phyloP scores from a whole-genome alignment of 176 grass and related monocot species.

The Pontederia paniculata region DNA sequence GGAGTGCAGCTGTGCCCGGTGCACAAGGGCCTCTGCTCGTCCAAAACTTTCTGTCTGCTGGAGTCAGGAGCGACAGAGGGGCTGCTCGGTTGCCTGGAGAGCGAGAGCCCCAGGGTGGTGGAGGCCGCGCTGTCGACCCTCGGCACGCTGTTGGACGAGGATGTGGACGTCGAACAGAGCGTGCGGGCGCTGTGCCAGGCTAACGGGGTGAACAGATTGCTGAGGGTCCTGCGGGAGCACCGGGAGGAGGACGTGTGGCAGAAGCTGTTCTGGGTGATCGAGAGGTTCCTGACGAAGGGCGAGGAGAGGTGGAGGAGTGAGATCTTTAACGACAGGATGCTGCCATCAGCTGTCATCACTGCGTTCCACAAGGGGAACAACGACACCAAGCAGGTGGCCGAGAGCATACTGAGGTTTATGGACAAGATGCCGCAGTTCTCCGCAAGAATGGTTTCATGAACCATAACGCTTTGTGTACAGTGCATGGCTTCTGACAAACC shows the following conservation, averaged over 20 bases:
- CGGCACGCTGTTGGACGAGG: constrained; percentile 59
- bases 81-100: constrained; percentile 56
- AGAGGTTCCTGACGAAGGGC: constrained; percentile 60
- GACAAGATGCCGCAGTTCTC: constrained; percentile 62
- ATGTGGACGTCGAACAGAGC: constrained; percentile 41
- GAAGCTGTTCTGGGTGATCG: constrained; percentile 66
- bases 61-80: constrained; percentile 51
- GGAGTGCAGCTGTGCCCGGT: constrained; percentile 37
- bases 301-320: constrained; percentile 37
- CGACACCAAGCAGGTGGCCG: constrained; percentile 50
- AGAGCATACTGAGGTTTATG: constrained; percentile 67
- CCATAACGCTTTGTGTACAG: too few species aligned
- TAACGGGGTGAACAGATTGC: constrained; percentile 33
- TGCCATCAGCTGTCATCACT: constrained; percentile 51
- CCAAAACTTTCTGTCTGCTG: constrained; percentile 56
- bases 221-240: constrained; percentile 56
- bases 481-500: too few species aligned
- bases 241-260: constrained; percentile 32
- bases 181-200: constrained; percentile 42
- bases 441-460: constrained; percentile 25
- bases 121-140: constrained; percentile 52
- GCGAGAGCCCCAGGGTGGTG: constrained; percentile 40
- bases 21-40: constrained; percentile 46
- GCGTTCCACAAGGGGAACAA: constrained; percentile 73
- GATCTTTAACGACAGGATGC: constrained; percentile 41